Conservation (phyloP, 495 filamentous ascomycete species). For the Thermothielavioides terrestris region DNA sequence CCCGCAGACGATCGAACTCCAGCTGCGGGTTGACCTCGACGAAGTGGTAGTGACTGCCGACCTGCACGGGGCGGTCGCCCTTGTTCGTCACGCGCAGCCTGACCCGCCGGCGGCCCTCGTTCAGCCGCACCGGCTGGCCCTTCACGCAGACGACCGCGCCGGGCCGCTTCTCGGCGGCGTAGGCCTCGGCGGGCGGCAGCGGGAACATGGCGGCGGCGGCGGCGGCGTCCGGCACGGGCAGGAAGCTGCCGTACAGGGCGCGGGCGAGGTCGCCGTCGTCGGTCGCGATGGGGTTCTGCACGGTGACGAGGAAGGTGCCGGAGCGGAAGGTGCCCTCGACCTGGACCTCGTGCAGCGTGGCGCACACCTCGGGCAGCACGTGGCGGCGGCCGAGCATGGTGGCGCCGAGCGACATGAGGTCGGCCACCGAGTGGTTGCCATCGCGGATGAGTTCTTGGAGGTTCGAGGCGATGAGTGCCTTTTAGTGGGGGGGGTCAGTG, state of each 20-base stretch:
- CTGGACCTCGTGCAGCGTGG: conserved; percentile 72
- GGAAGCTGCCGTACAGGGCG: conserved; percentile 86
- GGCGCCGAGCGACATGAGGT: conserved; percentile 85
- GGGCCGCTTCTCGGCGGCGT: conserved; percentile 57
- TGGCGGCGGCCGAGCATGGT: conserved; percentile 92
- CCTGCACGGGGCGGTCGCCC: conserved; percentile 87
- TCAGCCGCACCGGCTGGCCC: conserved; percentile 60
- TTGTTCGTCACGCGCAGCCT: conserved; percentile 70
- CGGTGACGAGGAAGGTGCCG: conserved; percentile 91
- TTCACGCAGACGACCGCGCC: conserved; percentile 72
- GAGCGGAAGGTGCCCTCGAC: conserved; percentile 89
- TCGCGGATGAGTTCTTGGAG: conserved; percentile 97
- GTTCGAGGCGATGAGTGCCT: conserved; percentile 85
- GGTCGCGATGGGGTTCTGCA: conserved; percentile 79
- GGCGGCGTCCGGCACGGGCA: conserved; percentile 65
- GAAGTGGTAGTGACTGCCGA: conserved; percentile 95
- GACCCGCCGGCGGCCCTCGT: conserved; percentile 66
- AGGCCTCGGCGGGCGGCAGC: conserved; percentile 47
- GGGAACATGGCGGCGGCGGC: conserved; percentile 53
- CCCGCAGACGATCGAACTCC: conserved; percentile 77
- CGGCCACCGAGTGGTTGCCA: conserved; percentile 84
- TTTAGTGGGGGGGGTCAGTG: conserved; percentile 8
- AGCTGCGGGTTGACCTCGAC: conserved; percentile 87
- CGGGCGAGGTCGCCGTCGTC: conserved; percentile 81
- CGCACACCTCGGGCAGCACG: conserved; percentile 73